Evolutionary conservation across 345 rosid genomes (phyloP).

Genomic region (Erucastrum elatum): DNA sequence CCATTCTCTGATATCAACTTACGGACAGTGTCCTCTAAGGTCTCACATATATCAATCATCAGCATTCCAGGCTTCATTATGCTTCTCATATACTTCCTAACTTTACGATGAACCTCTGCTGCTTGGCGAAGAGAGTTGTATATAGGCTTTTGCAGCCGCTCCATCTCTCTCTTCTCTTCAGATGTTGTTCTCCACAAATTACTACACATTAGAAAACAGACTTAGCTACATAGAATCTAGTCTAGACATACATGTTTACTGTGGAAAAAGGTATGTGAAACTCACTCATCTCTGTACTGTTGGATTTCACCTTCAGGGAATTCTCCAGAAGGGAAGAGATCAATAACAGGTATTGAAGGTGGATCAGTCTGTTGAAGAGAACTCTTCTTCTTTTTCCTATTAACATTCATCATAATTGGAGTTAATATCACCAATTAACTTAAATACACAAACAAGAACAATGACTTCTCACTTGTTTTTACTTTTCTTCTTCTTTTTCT

Average conservation of each 20-base stretch:
- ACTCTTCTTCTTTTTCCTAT: constrained; percentile 62
- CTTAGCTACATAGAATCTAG: background rate
- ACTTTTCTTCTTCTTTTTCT: constrained; percentile 94
- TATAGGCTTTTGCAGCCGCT: constrained; percentile 75
- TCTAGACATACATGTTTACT: background rate
- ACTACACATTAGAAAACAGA: constrained; percentile 45
- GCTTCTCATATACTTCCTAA: constrained; percentile 73
- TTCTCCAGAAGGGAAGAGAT: constrained; percentile 83
- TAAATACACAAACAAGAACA: background rate
- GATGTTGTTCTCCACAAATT: constrained; percentile 93
- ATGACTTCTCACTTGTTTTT: constrained; percentile 73
- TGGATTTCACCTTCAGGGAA: constrained; percentile 95
- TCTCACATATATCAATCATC: constrained; percentile 91
- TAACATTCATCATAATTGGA: background rate
- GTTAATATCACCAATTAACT: background rate
- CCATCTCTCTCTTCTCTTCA: constrained; percentile 92
- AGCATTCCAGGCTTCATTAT: constrained; percentile 87
- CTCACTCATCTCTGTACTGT: constrained; percentile 87
- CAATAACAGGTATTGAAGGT: constrained; percentile 69
- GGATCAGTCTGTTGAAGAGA: constrained; percentile 73
- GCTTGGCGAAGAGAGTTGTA: constrained; percentile 91
- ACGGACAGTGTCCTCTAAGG: constrained; percentile 82
- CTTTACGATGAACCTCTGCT: constrained; percentile 99
- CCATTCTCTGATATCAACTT: constrained; percentile 89
- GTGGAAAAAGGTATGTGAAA: background rate